Evolutionary conservation across 2,329 filamentous ascomycete species (phyloP).

Genomic region (Aspergillus tanneri): DNA sequence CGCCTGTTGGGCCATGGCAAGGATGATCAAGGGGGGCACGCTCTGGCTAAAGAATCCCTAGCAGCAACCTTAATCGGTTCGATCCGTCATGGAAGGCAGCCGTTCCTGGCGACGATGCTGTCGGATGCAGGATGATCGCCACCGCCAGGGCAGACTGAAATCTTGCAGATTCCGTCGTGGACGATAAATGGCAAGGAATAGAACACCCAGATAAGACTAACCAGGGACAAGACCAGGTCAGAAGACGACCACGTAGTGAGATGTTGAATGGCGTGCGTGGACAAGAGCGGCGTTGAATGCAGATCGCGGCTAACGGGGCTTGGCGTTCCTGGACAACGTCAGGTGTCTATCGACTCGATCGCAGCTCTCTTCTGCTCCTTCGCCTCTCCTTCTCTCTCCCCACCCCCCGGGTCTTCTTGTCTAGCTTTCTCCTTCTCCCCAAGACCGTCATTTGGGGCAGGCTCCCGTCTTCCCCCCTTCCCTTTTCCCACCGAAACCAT

Average conservation of each 20-base stretch:
- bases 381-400: slow-evolving; percentile 9
- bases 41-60: slow-evolving; percentile 8
- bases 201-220: no score
- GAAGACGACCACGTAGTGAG: not conserved
- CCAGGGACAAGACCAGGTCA: not conserved
- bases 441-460: slow-evolving; percentile 12
- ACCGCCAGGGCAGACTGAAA: not conserved
- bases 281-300: slow-evolving; percentile 15
- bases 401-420: slow-evolving; percentile 9
- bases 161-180: no score
- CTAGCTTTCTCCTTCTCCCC: slow-evolving; percentile 6
- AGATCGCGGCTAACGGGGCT: slow-evolving; percentile 14
- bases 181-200: no score
- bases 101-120: slow-evolving; percentile 5
- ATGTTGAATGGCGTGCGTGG: slow-evolving; percentile 18
- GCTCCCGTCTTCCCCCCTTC: slow-evolving; percentile 4
- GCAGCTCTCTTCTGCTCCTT: slow-evolving; percentile 10
- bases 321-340: slow-evolving; percentile 18
- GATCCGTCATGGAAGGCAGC: slow-evolving; percentile 15
- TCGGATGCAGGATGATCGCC: slow-evolving; percentile 15
- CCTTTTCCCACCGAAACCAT: slow-evolving; percentile 12
- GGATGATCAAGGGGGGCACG: not conserved
- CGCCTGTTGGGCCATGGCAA: slow-evolving; percentile 38
- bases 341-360: slow-evolving; percentile 2
- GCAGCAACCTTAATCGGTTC: slow-evolving; percentile 10